Evolutionary conservation across 495 filamentous ascomycete genomes (phyloP).

Genomic region (Cercophora samala): DNA sequence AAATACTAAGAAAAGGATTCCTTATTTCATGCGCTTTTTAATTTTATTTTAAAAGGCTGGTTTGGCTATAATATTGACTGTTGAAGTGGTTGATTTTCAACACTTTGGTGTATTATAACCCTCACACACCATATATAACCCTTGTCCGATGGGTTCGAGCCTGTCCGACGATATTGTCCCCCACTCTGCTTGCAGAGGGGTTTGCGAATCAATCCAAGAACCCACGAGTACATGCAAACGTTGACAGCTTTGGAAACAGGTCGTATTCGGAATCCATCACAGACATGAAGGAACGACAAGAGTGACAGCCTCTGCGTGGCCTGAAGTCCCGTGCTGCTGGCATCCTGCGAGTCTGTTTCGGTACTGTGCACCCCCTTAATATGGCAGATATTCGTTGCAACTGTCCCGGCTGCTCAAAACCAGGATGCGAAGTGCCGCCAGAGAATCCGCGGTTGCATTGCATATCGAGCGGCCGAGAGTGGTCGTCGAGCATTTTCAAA

Average conservation of each 20-base stretch:
- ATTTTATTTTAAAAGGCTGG: no score
- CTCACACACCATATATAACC: no score
- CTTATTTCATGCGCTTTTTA: no score
- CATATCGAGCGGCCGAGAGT: background rate
- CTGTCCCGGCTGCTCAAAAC: background rate
- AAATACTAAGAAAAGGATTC: no score
- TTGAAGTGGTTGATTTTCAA: no score
- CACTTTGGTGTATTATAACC: no score
- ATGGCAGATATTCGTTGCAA: slow-evolving; percentile 2
- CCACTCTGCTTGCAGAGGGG: no score
- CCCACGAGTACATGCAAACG: background rate
- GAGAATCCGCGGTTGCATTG: slow-evolving; percentile 4
- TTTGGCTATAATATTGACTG: no score
- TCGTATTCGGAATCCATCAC: background rate
- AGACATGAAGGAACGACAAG: background rate
- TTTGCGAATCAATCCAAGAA: no score
- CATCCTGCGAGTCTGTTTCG: background rate
- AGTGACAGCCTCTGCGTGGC: no score
- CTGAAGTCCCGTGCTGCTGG: slow-evolving; percentile 1
- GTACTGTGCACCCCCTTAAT: background rate
- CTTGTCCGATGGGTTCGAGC: no score
- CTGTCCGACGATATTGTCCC: no score
- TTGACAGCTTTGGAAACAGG: background rate
- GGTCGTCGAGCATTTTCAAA: background rate
- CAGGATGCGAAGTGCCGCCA: slow-evolving; percentile 2